These are phyloP conservation scores for Garcia nutans DNA, from an alignment of 345 rosid genomes.

Conservation along the genomic window DNA sequence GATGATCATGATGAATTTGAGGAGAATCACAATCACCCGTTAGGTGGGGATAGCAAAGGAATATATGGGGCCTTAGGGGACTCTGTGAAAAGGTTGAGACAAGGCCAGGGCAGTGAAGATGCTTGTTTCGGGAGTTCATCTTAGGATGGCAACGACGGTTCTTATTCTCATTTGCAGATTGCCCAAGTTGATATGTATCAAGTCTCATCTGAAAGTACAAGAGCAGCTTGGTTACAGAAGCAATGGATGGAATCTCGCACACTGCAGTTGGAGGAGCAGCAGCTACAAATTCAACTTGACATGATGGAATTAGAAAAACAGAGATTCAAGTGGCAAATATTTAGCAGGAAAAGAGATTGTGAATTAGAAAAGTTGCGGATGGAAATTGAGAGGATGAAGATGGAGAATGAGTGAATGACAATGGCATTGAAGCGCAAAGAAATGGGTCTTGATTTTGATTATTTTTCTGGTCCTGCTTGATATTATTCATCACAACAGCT, in stretches of 20 bases:
- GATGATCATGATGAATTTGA: slow-evolving; percentile 72
- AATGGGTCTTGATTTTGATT: slow-evolving; percentile 34
- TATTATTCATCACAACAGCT: slow-evolving; percentile 10
- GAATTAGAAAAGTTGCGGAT: slow-evolving; percentile 71
- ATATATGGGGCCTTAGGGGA: slow-evolving; percentile 38
- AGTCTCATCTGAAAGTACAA: slow-evolving; percentile 41
- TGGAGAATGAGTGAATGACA: slow-evolving; percentile 75
- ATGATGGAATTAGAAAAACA: slow-evolving; percentile 84
- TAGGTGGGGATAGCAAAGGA: slow-evolving; percentile 45
- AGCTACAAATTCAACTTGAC: slow-evolving; percentile 68
- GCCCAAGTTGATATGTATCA: slow-evolving; percentile 55
- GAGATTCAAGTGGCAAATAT: slow-evolving; percentile 76
- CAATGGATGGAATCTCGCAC: slow-evolving; percentile 65
- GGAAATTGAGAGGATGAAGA: slow-evolving; percentile 90
- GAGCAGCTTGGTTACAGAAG: slow-evolving; percentile 56
- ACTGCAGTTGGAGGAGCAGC: slow-evolving; percentile 77
- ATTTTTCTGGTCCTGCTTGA: slow-evolving; percentile 4
- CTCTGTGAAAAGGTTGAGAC: slow-evolving; percentile 62
- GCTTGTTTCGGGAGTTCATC: slow-evolving; percentile 41
- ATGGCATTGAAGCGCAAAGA: slow-evolving; percentile 64
- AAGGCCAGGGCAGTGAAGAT: slow-evolving; percentile 50
- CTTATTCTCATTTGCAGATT: slow-evolving; percentile 38
- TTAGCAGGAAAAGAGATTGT: slow-evolving; percentile 70
- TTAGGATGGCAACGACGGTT: slow-evolving; percentile 38
- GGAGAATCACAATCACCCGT: slow-evolving; percentile 47